phyloP scores from a whole-genome alignment of 2,329 filamentous ascomycete genomes.

The Trichoderma atroviride region DNA sequence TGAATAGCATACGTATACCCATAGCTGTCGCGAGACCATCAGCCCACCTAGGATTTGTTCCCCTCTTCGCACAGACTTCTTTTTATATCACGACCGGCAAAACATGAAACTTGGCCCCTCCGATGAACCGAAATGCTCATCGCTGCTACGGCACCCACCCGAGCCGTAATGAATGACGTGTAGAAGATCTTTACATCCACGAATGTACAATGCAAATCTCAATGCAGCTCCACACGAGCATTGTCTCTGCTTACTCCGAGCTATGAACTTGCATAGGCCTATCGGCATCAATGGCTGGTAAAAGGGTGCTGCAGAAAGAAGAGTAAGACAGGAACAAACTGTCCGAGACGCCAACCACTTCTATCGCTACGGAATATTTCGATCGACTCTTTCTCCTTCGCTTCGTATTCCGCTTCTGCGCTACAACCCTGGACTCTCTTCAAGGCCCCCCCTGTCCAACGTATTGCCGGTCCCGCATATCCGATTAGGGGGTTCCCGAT shows the following conservation, averaged over 20 bases:
- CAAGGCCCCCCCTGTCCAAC: background rate
- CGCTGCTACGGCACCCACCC: background rate
- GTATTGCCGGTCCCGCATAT: conserved; percentile 3
- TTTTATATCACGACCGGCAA: background rate
- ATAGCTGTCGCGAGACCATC: background rate
- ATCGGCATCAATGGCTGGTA: background rate
- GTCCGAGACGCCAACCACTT: background rate
- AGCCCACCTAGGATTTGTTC: background rate
- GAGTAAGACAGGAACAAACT: background rate
- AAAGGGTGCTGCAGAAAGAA: background rate
- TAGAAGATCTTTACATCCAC: background rate
- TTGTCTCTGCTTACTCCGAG: background rate
- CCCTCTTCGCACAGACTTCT: conserved; percentile 3
- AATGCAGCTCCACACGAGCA: background rate
- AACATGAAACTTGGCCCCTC: background rate
- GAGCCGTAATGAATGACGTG: background rate
- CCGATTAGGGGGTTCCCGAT: conserved; percentile 1
- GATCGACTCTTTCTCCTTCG: conserved; percentile 10
- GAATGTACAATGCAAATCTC: background rate
- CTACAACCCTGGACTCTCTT: background rate
- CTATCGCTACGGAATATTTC: conserved; percentile 13
- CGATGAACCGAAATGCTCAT: conserved; percentile 3
- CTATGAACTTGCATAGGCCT: background rate
- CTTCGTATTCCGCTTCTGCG: conserved; percentile 4
- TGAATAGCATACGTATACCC: background rate